These are phyloP conservation scores for Mortierella sp. DNA, from an alignment of 371 early-diverging fungal species.

Conservation along the genomic window DNA sequence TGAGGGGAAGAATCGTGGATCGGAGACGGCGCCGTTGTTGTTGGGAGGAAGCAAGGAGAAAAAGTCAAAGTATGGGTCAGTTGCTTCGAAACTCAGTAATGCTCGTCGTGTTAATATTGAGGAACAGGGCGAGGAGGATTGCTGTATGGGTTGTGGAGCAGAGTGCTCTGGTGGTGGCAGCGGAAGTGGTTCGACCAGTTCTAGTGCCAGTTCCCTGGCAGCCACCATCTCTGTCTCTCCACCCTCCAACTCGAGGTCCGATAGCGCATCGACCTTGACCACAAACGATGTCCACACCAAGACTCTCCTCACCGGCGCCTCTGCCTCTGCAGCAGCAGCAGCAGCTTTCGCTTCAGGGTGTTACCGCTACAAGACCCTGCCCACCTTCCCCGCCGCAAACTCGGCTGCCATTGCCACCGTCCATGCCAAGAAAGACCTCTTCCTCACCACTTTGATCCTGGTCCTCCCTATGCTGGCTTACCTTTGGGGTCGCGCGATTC, in stretches of 20 bases:
- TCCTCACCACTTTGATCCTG: conserved; percentile 25
- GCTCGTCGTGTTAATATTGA: neutral
- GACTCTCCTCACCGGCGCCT: neutral
- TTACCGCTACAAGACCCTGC: conserved; percentile 27
- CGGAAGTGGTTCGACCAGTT: conserved; percentile 14
- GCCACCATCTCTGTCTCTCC: neutral
- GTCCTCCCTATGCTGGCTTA: conserved; percentile 34
- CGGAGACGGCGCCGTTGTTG: conserved; percentile 30
- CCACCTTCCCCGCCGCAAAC: conserved; percentile 30
- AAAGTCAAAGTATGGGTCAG: conserved; percentile 14
- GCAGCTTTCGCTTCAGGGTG: neutral
- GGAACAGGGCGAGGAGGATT: neutral
- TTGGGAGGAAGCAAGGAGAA: neutral
- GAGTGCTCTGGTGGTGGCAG: conserved; percentile 20
- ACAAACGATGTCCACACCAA: neutral
- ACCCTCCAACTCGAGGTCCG: neutral
- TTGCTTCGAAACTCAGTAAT: neutral
- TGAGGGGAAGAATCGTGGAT: neutral
- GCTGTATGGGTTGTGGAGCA: conserved; percentile 18
- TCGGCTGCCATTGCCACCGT: conserved; percentile 20
- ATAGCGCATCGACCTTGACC: conserved; percentile 5
- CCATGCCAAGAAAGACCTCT: conserved; percentile 42
- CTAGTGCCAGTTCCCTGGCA: conserved; percentile 21
- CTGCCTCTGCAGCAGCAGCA: neutral
- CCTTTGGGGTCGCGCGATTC: conserved; percentile 28